Evolutionary conservation across 2,329 filamentous ascomycete species (phyloP).

Genomic region (Beauveria sp.): DNA sequence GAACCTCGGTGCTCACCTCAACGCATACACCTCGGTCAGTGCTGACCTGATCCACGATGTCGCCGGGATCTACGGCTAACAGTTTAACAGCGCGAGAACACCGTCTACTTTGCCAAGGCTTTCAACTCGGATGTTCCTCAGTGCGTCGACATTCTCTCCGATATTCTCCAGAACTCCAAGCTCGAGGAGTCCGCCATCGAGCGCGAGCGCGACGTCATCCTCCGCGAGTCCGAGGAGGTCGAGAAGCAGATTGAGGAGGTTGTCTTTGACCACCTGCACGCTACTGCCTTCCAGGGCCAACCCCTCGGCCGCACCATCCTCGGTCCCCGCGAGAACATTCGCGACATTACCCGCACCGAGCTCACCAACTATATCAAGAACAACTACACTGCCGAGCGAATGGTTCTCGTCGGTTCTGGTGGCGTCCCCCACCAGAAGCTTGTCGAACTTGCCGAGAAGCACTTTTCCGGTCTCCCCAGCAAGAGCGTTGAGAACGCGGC

Average conservation of each 20-base stretch:
- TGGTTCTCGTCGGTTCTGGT: conserved; percentile 95
- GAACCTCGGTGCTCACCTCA: conserved; percentile 99
- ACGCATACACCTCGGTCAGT: conserved; percentile 97
- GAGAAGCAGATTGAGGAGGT: conserved; percentile 99
- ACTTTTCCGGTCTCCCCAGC: conserved; percentile 75
- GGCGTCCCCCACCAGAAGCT: conserved; percentile 90
- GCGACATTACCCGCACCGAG: conserved; percentile 87
- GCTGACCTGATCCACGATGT: conserved; percentile 19
- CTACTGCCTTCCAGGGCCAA: conserved; percentile 95
- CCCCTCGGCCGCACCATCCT: conserved; percentile 95
- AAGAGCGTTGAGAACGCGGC: conserved; percentile 68
- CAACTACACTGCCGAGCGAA: conserved; percentile 99
- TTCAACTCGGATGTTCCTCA: conserved; percentile 97
- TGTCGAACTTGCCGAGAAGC: conserved; percentile 91
- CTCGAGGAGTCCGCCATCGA: conserved; percentile 89
- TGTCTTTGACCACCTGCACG: conserved; percentile 97
- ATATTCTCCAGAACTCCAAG: conserved; percentile 99
- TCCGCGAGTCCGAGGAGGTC: conserved; percentile 97
- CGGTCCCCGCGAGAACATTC: conserved; percentile 96
- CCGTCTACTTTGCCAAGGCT: conserved; percentile 98
- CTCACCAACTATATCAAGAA: conserved; percentile 95
- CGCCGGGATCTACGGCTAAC: conserved; percentile 19
- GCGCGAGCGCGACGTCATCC: conserved; percentile 96
- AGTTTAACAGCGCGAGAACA: conserved; percentile 77
- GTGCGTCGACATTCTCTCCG: conserved; percentile 95